Percentiles rank a stretch among this genome's conserved stretches.
Evolutionary conservation across 768 basidiomycete genomes (phyloP).

Genomic region (Gloeophyllum trabeum): DNA sequence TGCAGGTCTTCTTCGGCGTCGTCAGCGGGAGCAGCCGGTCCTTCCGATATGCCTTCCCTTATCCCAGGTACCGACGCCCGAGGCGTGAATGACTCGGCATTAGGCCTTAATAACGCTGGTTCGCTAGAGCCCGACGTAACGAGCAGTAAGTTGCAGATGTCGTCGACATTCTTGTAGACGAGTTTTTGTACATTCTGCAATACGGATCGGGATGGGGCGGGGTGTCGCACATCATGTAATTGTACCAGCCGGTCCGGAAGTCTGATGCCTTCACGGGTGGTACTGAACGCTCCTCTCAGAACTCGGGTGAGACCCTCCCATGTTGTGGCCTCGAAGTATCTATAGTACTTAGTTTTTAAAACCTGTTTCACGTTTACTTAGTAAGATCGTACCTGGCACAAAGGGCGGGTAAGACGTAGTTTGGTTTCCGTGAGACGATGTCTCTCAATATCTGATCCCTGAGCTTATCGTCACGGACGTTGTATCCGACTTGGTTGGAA

Average conservation of each 20-base stretch:
- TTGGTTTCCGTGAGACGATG: constrained; percentile 8
- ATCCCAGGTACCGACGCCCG: background rate
- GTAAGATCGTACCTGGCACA: background rate
- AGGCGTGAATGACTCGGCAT: background rate
- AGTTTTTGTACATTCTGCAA: too few species aligned
- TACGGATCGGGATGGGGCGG: too few species aligned
- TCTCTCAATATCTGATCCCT: constrained; percentile 9
- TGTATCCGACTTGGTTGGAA: constrained; percentile 21
- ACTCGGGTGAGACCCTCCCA: constrained; percentile 22
- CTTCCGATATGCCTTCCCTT: background rate
- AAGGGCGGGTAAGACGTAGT: background rate
- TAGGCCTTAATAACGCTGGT: constrained; percentile 18
- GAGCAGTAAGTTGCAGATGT: constrained; percentile 9
- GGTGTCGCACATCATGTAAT: constrained; percentile 6
- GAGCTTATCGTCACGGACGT: constrained; percentile 10
- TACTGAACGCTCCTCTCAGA: constrained; percentile 13
- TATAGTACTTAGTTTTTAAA: background rate
- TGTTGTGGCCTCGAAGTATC: constrained; percentile 9
- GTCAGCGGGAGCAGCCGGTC: background rate
- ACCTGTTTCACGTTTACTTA: background rate
- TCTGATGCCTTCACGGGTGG: constrained; percentile 8
- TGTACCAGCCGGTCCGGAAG: constrained; percentile 18
- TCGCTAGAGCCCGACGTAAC: constrained; percentile 18
- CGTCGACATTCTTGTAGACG: background rate
- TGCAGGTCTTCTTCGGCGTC: background rate